Base-by-base conservation (phyloP, 208 protist species). In the Acanthamoeba healyi region DNA sequence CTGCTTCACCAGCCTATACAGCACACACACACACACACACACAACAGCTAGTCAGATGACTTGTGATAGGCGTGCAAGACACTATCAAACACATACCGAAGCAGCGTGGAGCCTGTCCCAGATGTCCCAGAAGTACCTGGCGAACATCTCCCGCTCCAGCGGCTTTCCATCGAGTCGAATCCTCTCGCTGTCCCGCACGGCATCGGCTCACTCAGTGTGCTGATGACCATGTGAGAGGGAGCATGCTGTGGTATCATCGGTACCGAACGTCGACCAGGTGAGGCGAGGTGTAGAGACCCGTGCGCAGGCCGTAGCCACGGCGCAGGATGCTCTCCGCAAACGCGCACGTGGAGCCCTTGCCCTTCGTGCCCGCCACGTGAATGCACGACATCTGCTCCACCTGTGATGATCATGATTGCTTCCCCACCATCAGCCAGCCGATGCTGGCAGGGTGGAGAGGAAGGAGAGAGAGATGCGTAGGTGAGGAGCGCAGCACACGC, bases 361-460 rank as follows among this genome's bases (percentile, higher is more conserved):
- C 95, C 77, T 96, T 96, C 6, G 94, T 95, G 46, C 95, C 95
- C 15, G 93, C 65, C 6, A 96, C 56, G 40, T 96, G 95, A 34
- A 96, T 92, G 46, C 89, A 93, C 38, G 89, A 82, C 89, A 93
- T 15, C 26, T 29, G 26, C 2, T 86, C 42, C 44, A 86, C n/a
- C 26, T 61, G 74, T 36, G 4, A 19, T 46, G 9, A 44, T 10
- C 5, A 82, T 22, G 42, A 38, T 51, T 12, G 1, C 2, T 24
- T 79, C 17, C 19, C 40, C 36, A 2, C 40, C 9, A 49, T 15
- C 61, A 90, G 17, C 19, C 15, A 90, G 36, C 15, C 12, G 36
- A 81, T n/a, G n/a, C n/a, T n/a, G n/a, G n/a, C n/a, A n/a, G n/a
- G n/a, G n/a, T n/a, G n/a, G n/a, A n/a, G n/a, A n/a, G n/a, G n/a